phyloP scores from a whole-genome alignment of 176 grass and related monocot genomes.

The Dactylis glomerata region DNA sequence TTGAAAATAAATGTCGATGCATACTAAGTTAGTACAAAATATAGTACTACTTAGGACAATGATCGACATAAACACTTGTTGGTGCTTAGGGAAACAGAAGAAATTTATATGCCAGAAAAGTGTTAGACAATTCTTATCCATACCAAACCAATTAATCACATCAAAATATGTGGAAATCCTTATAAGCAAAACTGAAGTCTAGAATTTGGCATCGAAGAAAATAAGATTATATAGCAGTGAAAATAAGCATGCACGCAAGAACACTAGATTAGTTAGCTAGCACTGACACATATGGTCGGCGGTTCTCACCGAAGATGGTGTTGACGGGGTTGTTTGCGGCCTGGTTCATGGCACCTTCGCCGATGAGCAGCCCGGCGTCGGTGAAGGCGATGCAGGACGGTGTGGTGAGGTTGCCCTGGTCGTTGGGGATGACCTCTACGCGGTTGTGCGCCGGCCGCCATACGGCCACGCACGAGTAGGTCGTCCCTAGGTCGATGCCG shows the following conservation, averaged over 20 bases:
- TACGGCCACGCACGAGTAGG: slow-evolving; percentile 88
- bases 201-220: background rate
- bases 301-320: slow-evolving; percentile 65
- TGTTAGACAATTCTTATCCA: background rate
- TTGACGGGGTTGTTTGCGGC: slow-evolving; percentile 72
- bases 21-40: too few relatives aligned
- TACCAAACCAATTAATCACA: background rate
- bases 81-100: background rate
- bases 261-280: too few relatives aligned
- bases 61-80: background rate
- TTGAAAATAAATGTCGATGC: too few relatives aligned
- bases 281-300: too few relatives aligned
- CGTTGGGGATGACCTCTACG: slow-evolving; percentile 8
- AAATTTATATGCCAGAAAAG: background rate
- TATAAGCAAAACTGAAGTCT: background rate
- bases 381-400: slow-evolving; percentile 1
- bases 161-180: background rate
- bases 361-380: background rate
- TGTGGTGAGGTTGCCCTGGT: slow-evolving; percentile 6
- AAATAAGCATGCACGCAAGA: background rate
- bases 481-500: slow-evolving; percentile 90
- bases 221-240: background rate
- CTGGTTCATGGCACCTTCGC: background rate
- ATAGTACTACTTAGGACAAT: too few relatives aligned
- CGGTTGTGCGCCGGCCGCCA: slow-evolving; percentile 38